These are phyloP conservation scores for Sindora glabra DNA, from an alignment of 306 rosid species.

Conservation along the genomic window DNA sequence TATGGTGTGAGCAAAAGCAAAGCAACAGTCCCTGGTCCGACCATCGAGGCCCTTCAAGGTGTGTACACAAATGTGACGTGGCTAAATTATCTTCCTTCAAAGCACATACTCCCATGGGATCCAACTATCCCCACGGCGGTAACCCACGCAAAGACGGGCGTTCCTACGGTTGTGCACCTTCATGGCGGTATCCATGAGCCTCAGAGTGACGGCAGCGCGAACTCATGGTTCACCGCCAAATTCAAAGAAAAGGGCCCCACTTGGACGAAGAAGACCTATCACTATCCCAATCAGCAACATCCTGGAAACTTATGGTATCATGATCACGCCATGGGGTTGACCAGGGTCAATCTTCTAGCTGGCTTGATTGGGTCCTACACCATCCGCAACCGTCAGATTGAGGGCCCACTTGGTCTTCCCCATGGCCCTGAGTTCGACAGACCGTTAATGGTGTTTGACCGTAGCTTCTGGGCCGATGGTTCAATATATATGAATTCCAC, in stretches of 20 bases:
- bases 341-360: conserved; percentile 62
- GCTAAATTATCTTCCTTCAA: conserved; percentile 58
- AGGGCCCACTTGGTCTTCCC: conserved; percentile 45
- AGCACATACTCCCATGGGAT: conserved; percentile 81
- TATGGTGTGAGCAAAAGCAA: conserved; percentile 28
- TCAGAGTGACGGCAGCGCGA: conserved; percentile 54
- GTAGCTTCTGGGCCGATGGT: conserved; percentile 51
- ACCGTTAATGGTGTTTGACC: conserved; percentile 51
- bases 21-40: conserved; percentile 82
- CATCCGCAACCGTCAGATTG: conserved; percentile 39
- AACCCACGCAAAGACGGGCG: conserved; percentile 24
- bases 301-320: conserved; percentile 87
- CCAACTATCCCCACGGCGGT: conserved; percentile 61
- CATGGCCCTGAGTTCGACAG: conserved; percentile 37
- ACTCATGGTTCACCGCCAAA: conserved; percentile 54
- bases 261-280: conserved; percentile 39
- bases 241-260: conserved; percentile 42
- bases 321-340: conserved; percentile 82
- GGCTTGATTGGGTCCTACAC: conserved; percentile 63
- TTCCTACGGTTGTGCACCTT: conserved; percentile 79
- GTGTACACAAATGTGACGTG: conserved; percentile 52
- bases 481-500: conserved; percentile 64
- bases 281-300: conserved; percentile 53
- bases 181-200: conserved; percentile 70
- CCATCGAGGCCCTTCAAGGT: conserved; percentile 54